phyloP scores from a whole-genome alignment of 2,329 filamentous ascomycete species.

The Alternaria ethzedia region DNA sequence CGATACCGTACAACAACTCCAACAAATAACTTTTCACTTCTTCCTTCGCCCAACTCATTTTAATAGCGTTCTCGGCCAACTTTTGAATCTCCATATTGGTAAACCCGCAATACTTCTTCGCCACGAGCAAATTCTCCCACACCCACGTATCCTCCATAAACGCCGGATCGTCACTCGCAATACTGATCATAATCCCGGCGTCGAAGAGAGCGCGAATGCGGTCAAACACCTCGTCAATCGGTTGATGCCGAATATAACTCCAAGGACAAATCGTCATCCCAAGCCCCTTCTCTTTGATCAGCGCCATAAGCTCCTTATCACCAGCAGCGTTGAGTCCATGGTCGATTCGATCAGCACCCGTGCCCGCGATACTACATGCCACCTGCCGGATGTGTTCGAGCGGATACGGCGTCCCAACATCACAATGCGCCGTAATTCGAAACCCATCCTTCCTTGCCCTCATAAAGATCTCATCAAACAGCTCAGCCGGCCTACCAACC shows the following conservation, averaged over 20 bases:
- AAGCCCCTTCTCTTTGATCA: conserved; percentile 43
- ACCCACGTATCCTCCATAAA: conserved; percentile 61
- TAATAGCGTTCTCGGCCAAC: conserved; percentile 53
- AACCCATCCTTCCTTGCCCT: conserved; percentile 52
- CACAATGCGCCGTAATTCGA: conserved; percentile 59
- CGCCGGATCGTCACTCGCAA: conserved; percentile 53
- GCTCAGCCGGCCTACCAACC: conserved; percentile 34
- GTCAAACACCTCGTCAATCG: conserved; percentile 28
- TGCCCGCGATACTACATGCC: conserved; percentile 23
- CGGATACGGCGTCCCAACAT: conserved; percentile 59
- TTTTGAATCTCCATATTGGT: conserved; percentile 52
- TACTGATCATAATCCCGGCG: conserved; percentile 34
- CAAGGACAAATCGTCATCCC: conserved; percentile 53
- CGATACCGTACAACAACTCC: background rate
- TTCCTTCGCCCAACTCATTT: conserved; percentile 56
- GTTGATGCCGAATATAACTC: conserved; percentile 52
- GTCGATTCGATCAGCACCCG: conserved; percentile 50
- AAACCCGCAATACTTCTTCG: conserved; percentile 51
- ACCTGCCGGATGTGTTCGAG: conserved; percentile 53
- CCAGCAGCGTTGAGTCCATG: conserved; percentile 53
- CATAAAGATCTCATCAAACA: background rate
- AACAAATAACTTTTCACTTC: conserved; percentile 10
- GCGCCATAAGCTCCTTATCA: conserved; percentile 38
- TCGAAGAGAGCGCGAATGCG: conserved; percentile 54
- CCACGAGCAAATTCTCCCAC: conserved; percentile 55